Conservation (phyloP, 2,329 filamentous ascomycete species). For the Colletotrichum lentis region DNA sequence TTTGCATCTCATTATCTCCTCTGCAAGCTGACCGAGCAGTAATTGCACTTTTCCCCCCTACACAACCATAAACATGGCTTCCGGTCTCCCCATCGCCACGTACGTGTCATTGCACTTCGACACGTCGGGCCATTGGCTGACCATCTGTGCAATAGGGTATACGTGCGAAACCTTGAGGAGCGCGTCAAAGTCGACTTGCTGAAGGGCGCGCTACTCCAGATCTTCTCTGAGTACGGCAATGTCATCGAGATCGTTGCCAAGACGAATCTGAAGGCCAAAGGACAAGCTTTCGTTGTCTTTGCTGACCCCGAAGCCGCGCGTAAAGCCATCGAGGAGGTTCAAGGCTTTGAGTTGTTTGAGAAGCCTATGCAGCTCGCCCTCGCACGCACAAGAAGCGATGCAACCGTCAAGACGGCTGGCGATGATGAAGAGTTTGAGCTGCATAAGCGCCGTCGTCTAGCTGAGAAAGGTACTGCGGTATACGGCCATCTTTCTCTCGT, state of each 20-base stretch:
- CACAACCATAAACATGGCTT: slow-evolving; percentile 46
- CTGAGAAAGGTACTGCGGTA: slow-evolving; percentile 78
- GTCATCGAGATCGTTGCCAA: slow-evolving; percentile 88
- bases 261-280: slow-evolving; percentile 89
- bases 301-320: slow-evolving; percentile 80
- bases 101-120: slow-evolving; percentile 79
- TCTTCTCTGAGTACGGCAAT: slow-evolving; percentile 90
- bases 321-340: slow-evolving; percentile 84
- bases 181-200: slow-evolving; percentile 83
- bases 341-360: slow-evolving; percentile 92
- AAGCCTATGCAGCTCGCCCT: slow-evolving; percentile 88
- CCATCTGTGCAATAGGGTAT: slow-evolving; percentile 59
- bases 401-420: slow-evolving; percentile 79
- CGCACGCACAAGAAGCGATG: slow-evolving; percentile 86
- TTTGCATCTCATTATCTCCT: not conserved
- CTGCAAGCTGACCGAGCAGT: not conserved
- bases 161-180: slow-evolving; percentile 89
- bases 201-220: slow-evolving; percentile 73
- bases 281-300: slow-evolving; percentile 95
- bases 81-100: slow-evolving; percentile 65
- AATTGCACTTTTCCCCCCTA: not conserved
- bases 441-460: slow-evolving; percentile 83
- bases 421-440: slow-evolving; percentile 82
- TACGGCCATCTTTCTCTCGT: not conserved
- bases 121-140: slow-evolving; percentile 58